Evolutionary conservation across 352 stramenopile species (phyloP), one percentile per base, ranked within the genome.

Genomic region (Phytopythium ostracodes): DNA sequence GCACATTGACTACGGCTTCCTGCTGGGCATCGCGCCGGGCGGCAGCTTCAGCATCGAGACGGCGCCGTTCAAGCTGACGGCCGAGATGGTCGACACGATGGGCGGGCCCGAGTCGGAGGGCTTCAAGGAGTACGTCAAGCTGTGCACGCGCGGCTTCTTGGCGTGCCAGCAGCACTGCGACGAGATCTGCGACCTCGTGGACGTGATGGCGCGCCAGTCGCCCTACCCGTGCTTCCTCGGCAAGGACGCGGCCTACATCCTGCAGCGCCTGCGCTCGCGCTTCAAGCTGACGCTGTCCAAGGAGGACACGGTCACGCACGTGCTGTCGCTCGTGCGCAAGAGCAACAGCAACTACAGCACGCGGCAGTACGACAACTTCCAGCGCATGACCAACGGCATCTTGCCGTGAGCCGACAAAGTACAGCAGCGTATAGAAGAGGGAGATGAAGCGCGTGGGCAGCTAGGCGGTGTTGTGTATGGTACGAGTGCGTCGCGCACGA

Each of bases 1-100:
- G 64, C 97, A 99, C 76, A 99, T 99, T 65, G 98, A 99, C 74
- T 99, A 99, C 81, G 98, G 98, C 10, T 99, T 99, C 73, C 79
- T 99, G 43, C 92, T 99, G 59, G 97, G 97, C 27, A 99, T 98
- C 81, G 97, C 96, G 35, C 97, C 98, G 1, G 98, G 98, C 64
- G 97, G 98, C 62, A 98, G 98, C 77, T 99, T 99, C 56, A 98
- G 87, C 52, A 98, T 99, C 61, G 98, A 99, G 77, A 98, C 94
- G 40, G 97, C 97, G 51, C 98, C 98, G 27, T 99, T 99, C 87
- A 99, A 99, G 71, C 79, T 99, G 9, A 99, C 97, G n/a, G 83
- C 85, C 44, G 98, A 99, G 63, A 99, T 99, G 84, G 95, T 99
- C 14, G 93, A 99, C 60, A 96, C 98, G 8, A 97, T 99, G 89